Base-by-base conservation (phyloP, 768 basidiomycete genomes). In the Pleurotus sapidus region DNA sequence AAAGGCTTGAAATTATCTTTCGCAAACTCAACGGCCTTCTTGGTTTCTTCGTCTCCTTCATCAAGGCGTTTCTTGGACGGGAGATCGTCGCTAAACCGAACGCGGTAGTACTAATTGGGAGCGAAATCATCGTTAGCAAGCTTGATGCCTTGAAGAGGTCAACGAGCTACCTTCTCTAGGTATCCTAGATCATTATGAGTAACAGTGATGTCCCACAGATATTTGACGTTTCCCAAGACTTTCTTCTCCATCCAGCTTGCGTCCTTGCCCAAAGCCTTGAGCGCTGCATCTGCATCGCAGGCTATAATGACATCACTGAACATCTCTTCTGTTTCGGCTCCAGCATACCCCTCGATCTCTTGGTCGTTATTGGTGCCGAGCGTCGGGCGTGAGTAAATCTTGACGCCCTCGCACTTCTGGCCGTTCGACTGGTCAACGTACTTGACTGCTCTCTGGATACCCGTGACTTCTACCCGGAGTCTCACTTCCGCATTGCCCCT, bases 151-250 rank as follows among this genome's bases (percentile, higher is more conserved):
- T 11, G 11, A 34, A 11, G 17, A 23, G 43, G n/a, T n/a, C 5
- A 45, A 9, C 7, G 4, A 53, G 63, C n/a, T 46, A 75, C 77
- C 72, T 77, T 74, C 60, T 74, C 66, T 77, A 81, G 79, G 59
- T 80, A 79, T 0, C 68, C 67, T 1, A 73, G 57, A 53, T 82
- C 79, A 39, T 68, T 73, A 60, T 84, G 83, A 2, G 81, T 83
- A 30, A 82, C 78, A 0, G 77, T 79, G n/a, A 78, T 66, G 51
- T 81, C 76, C 67, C 74, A 72, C 9, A 77, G 68, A 56, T 78
- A 77, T 66, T 70, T 71, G 34, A 69, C 68, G 58, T 70, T 70
- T 37, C 68, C 67, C n/a, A 72, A 58, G 12, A 72, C 55, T 18
- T 66, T 65, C 56, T 49, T 67, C 51, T 72, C 70, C 40, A 69